A percentile compares a stretch with the other conserved stretches of the same genome.
phyloP scores from a whole-genome alignment of 768 basidiomycete genomes.

The Xerocomellus intermedius region DNA sequence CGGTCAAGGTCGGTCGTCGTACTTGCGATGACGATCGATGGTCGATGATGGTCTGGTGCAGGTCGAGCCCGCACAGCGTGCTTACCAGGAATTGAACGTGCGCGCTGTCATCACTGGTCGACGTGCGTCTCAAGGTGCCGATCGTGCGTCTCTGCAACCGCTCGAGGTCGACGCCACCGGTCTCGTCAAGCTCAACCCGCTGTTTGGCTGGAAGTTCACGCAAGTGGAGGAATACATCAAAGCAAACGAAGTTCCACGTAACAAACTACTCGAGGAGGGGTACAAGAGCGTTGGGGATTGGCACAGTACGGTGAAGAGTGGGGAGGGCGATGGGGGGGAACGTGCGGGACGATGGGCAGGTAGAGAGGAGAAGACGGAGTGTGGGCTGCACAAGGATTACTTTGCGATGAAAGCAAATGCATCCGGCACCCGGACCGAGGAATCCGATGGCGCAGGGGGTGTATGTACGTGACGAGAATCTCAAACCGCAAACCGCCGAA shows the following conservation, averaged over 20 bases:
- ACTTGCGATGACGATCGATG: background rate
- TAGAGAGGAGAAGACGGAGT: constrained; percentile 84
- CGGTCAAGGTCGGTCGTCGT: constrained; percentile 71
- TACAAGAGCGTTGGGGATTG: constrained; percentile 97
- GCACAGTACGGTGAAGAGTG: constrained; percentile 85
- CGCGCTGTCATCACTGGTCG: constrained; percentile 93
- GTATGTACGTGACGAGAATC: no score
- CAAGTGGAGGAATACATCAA: constrained; percentile 84
- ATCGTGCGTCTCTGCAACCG: constrained; percentile 76
- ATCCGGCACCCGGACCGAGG: no score
- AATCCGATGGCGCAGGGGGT: no score
- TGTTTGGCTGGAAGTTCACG: constrained; percentile 84
- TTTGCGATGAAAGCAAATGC: constrained; percentile 64
- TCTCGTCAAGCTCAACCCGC: constrained; percentile 90
- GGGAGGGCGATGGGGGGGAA: constrained; percentile 68
- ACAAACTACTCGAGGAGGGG: constrained; percentile 84
- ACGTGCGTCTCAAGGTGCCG: constrained; percentile 90
- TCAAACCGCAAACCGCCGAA: background rate
- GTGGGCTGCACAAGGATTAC: constrained; percentile 92
- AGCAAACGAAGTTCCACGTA: constrained; percentile 80
- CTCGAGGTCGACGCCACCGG: constrained; percentile 91
- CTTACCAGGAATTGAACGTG: constrained; percentile 77
- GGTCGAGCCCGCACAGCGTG: constrained; percentile 92
- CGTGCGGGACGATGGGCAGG: constrained; percentile 92
- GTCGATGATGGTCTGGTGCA: constrained; percentile 25